Evolutionary conservation across 305 asterid genomes (phyloP).

Genomic region (Striga hermonthica): DNA sequence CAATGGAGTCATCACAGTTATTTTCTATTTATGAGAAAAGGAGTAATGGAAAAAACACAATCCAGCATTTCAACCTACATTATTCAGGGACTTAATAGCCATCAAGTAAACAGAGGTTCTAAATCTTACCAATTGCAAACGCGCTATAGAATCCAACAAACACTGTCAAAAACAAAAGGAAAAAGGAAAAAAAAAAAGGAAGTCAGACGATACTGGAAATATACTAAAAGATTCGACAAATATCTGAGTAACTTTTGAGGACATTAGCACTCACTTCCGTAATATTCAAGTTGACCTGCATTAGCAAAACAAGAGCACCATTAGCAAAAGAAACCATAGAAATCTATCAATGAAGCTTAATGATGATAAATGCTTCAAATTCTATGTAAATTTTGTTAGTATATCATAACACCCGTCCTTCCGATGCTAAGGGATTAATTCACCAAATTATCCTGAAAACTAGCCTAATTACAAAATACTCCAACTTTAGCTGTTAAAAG

Average conservation of each 20-base stretch:
- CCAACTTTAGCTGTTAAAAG: no score
- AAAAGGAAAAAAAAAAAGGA: slow-evolving; percentile 7
- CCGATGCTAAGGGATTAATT: no score
- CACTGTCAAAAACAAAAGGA: slow-evolving; percentile 34
- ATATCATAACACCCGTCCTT: no score
- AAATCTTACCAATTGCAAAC: slow-evolving; percentile 42
- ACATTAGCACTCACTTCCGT: slow-evolving; percentile 36
- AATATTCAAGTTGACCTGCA: slow-evolving; percentile 55
- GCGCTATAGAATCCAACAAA: slow-evolving; percentile 19
- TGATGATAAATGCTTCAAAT: no score
- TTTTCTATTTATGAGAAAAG: not conserved
- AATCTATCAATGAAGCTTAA: no score
- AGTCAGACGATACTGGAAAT: slow-evolving; percentile 18
- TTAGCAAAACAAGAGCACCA: slow-evolving; percentile 28
- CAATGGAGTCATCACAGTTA: not conserved
- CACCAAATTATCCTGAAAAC: no score
- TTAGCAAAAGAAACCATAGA: slow-evolving; percentile 29
- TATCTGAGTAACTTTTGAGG: slow-evolving; percentile 14
- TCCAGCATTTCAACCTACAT: not conserved
- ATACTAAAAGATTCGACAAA: slow-evolving; percentile 11
- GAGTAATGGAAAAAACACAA: no score
- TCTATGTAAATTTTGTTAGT: no score
- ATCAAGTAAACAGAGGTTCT: slow-evolving; percentile 8
- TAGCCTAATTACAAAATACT: no score
- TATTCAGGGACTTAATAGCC: not conserved